phyloP scores from a whole-genome alignment of 2,329 filamentous ascomycete genomes.

The Neonectria sp. region DNA sequence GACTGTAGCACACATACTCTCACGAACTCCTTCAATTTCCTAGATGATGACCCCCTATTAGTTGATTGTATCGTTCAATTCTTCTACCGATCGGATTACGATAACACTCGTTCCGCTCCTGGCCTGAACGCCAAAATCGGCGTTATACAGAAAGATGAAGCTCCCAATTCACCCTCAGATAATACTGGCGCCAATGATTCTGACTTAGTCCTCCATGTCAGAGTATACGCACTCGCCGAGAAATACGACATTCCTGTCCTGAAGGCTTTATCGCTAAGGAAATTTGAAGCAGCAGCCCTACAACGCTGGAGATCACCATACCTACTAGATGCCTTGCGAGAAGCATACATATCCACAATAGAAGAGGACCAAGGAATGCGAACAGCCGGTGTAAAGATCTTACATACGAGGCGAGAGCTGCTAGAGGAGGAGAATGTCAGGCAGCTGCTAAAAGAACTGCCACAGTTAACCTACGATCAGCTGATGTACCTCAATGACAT shows the following conservation, averaged over 20 bases:
- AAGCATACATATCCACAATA: no score
- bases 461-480: no score
- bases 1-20: background rate
- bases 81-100: background rate
- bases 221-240: background rate
- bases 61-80: conserved; percentile 5
- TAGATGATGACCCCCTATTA: background rate
- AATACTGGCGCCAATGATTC: background rate
- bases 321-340: no score
- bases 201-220: conserved; percentile 3
- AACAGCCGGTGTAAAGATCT: no score
- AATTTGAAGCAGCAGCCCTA: no score
- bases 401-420: no score
- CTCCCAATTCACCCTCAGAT: background rate
- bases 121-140: background rate
- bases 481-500: no score
- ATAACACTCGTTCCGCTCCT: background rate
- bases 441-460: no score
- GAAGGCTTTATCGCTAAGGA: background rate
- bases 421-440: no score
- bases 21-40: background rate
- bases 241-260: background rate
- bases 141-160: background rate
- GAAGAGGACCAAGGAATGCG: no score
- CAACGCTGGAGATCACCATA: no score